Base-by-base conservation (phyloP, 768 basidiomycete genomes). In the Leucocoprinus leucothites region DNA sequence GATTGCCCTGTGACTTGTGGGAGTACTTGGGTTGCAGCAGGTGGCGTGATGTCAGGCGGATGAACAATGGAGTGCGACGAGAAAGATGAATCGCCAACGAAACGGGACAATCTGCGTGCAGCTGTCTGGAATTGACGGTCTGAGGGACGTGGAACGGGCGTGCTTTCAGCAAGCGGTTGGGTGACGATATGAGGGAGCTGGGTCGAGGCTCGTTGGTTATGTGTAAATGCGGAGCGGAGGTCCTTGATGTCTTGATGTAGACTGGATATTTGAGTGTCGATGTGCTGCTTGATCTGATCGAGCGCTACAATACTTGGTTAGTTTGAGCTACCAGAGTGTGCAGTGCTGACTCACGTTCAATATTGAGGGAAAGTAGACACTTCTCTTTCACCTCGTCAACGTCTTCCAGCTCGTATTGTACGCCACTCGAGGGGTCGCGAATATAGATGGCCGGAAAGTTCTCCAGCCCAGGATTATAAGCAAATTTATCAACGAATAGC, bases 271-370 rank as follows among this genome's bases (percentile, higher is more conserved):
- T 96, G 94, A 1, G 84, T 64, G 64, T 99, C 96, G 61, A 99
- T 95, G 67, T 99, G 96, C 65, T 98, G 94, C 67, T 96, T 98
- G 69, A 99, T 96, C 68, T 98, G 96, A 70, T 99, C 95, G 52
- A 98, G 85, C 21, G 94, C 96, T 99, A 63, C 18, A 56, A 43
- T 58, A 43, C 21, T 25, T 14, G 38, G 48, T 58, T 47, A 57
- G 53, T 57, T 51, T 50, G 40, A 6, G 53, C 18, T 9, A 58
- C 35, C 51, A 22, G 53, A n/a, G 18, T 36, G 31, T 58, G 22
- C 44, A 28, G 38, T 9, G 4, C 4, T n/a, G 9, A 84, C 95
- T 71, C 70, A 98, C 96, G 91, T 80, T 98, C 96, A 57, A 99
- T 94, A 62, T 98, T 97, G 46, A 99, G 74, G 44, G 91, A 95